Evolutionary conservation across 2,329 filamentous ascomycete genomes (phyloP).

Genomic region (Aschersonia sp.): DNA sequence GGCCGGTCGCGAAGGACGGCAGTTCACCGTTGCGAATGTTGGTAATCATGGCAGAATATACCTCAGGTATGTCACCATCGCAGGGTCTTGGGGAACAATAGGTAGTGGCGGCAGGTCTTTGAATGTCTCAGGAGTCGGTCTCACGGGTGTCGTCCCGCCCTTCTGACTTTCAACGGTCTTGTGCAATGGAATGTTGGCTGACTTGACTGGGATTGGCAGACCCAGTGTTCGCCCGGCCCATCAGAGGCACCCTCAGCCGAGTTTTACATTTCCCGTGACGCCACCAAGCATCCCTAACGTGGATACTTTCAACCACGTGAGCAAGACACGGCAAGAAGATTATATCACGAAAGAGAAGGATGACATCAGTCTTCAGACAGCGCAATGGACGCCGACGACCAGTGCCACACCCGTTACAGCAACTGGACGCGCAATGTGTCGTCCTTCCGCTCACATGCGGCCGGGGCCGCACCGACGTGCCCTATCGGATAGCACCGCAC

Average conservation of each 20-base stretch:
- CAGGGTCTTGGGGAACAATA: too few relatives aligned
- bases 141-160: too few relatives aligned
- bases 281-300: slow-evolving; percentile 33
- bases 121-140: too few relatives aligned
- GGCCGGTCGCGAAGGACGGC: slow-evolving; percentile 48
- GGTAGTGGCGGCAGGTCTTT: too few relatives aligned
- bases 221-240: slow-evolving; percentile 46
- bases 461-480: slow-evolving; percentile 40
- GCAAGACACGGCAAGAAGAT: slow-evolving; percentile 11
- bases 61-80: slow-evolving; percentile 47
- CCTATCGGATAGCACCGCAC: slow-evolving; percentile 63
- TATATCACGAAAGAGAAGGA: not conserved
- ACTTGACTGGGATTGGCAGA: slow-evolving; percentile 18
- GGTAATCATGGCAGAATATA: slow-evolving; percentile 75
- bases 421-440: slow-evolving; percentile 18
- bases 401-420: slow-evolving; percentile 21
- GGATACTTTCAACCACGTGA: slow-evolving; percentile 36
- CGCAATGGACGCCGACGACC: slow-evolving; percentile 26
- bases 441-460: slow-evolving; percentile 8
- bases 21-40: slow-evolving; percentile 70
- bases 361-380: not conserved
- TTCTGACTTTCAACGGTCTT: not conserved
- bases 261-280: slow-evolving; percentile 44
- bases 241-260: slow-evolving; percentile 45
- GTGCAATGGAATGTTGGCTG: not conserved